Percentiles rank a stretch among this genome's conserved stretches.
Evolutionary conservation across 2,329 filamentous ascomycete genomes (phyloP).

Genomic region (Cladosporium sp.): DNA sequence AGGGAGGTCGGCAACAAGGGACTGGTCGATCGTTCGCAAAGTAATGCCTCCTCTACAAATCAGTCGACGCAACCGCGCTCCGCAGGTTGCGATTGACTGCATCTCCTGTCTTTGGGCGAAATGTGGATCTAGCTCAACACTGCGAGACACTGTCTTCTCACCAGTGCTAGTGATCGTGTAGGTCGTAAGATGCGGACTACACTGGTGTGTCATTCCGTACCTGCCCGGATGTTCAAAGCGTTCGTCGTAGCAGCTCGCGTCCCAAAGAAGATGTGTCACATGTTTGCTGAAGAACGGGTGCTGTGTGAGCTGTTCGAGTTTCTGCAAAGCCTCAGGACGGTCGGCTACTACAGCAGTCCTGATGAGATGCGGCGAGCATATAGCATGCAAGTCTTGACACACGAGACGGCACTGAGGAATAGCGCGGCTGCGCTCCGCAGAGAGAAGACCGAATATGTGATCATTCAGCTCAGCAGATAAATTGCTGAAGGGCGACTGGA

Average conservation of each 20-base stretch:
- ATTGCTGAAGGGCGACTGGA: background rate
- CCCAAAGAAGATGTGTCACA: background rate
- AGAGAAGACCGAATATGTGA: background rate
- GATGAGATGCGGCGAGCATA: slow-evolving; percentile 10
- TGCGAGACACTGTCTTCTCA: no score
- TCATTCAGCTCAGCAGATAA: background rate
- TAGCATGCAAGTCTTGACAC: background rate
- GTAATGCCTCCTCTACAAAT: no score
- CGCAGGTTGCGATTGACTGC: no score
- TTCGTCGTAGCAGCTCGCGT: background rate
- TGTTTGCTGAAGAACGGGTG: slow-evolving; percentile 17
- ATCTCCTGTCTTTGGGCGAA: no score
- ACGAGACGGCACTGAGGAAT: background rate
- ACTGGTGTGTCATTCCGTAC: background rate
- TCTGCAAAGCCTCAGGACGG: background rate
- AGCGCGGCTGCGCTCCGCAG: background rate
- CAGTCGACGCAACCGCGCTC: no score
- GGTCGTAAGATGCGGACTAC: background rate
- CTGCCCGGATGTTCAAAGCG: no score
- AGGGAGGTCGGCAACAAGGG: no score
- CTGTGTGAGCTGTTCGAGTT: background rate
- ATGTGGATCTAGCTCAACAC: no score
- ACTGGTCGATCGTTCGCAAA: no score
- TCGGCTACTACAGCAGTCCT: background rate
- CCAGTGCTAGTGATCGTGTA: no score